These are phyloP conservation scores for Cnidoscolus chayamansa DNA, from an alignment of 441 rosid genomes.

Conservation along the genomic window DNA sequence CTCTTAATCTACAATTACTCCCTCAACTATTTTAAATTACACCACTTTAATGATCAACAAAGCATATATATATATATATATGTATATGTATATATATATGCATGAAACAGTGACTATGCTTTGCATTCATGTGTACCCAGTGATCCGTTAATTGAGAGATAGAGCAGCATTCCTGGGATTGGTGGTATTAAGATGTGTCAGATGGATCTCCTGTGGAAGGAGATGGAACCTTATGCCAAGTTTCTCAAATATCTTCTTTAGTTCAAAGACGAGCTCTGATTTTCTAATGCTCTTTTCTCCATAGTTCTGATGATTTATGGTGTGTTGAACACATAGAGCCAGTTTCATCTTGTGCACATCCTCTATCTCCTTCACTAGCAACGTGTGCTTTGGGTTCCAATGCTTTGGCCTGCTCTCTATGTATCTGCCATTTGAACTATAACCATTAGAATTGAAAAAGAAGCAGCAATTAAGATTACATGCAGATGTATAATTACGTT, in stretches of 20 bases:
- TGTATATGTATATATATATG: too few relatives aligned
- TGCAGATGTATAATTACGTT: constrained; percentile 20
- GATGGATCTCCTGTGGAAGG: constrained; percentile 43
- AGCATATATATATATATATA: too few relatives aligned
- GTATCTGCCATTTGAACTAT: constrained; percentile 29
- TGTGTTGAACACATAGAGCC: constrained; percentile 34
- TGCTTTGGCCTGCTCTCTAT: constrained; percentile 41
- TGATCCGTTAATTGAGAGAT: background rate
- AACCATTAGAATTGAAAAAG: too few relatives aligned
- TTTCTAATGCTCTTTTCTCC: constrained; percentile 37
- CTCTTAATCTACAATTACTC: too few relatives aligned
- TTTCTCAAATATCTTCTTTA: constrained; percentile 44
- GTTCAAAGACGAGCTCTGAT: constrained; percentile 42
- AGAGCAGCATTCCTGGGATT: background rate
- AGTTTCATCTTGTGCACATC: constrained; percentile 42
- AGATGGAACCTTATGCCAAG: constrained; percentile 38
- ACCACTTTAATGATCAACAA: too few relatives aligned
- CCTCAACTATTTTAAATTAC: too few relatives aligned
- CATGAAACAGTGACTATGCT: too few relatives aligned
- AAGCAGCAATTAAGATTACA: too few relatives aligned
- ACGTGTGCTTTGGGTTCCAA: constrained; percentile 40
- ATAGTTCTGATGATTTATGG: constrained; percentile 49
- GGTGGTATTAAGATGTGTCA: constrained; percentile 6
- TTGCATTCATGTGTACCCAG: too few relatives aligned
- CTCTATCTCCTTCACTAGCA: constrained; percentile 43